Percentiles rank a stretch among this genome's conserved stretches.
These are phyloP conservation scores for Kickxella alabastrina DNA, from an alignment of 192 early-diverging fungal genomes.

Conservation along the genomic window DNA sequence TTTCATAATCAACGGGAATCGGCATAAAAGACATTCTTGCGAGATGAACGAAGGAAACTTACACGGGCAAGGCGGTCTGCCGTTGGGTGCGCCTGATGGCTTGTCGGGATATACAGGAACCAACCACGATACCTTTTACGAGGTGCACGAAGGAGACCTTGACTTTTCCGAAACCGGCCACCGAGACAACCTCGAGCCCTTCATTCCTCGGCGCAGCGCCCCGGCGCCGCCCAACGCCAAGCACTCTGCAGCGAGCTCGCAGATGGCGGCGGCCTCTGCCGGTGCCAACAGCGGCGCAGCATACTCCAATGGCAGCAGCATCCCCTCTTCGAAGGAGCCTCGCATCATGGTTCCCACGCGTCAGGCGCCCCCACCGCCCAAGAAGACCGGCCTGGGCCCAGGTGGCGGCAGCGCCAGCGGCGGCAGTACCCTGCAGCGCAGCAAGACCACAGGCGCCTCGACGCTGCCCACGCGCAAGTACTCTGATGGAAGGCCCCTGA, in stretches of 20 bases:
- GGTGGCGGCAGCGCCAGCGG: conserved; percentile 8
- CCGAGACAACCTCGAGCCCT: conserved; percentile 30
- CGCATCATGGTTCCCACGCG: conserved; percentile 31
- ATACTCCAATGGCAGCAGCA: conserved; percentile 26
- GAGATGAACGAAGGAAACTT: conserved; percentile 47
- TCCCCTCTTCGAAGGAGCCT: conserved; percentile 1
- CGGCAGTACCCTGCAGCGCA: conserved; percentile 38
- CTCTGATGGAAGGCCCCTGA: conserved; percentile 45
- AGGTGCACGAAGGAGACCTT: conserved; percentile 26
- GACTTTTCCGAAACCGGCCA: conserved; percentile 21
- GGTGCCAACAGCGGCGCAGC: conserved; percentile 11
- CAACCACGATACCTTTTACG: conserved; percentile 28
- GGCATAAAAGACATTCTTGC: no score
- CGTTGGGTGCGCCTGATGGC: conserved; percentile 10
- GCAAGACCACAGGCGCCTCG: conserved; percentile 46
- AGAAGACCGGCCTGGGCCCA: conserved; percentile 42
- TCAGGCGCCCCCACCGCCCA: conserved; percentile 45
- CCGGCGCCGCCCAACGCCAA: conserved; percentile 41
- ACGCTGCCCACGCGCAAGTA: conserved; percentile 44
- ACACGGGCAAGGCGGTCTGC: conserved; percentile 25
- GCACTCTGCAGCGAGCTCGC: conserved; percentile 21
- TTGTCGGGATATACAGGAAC: conserved; percentile 18
- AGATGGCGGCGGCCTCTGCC: conserved; percentile 12
- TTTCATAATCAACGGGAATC: no score
- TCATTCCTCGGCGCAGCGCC: conserved; percentile 51